Evolutionary conservation across 805 yeast genomes (phyloP).

Genomic region (Candida odintsovae): DNA sequence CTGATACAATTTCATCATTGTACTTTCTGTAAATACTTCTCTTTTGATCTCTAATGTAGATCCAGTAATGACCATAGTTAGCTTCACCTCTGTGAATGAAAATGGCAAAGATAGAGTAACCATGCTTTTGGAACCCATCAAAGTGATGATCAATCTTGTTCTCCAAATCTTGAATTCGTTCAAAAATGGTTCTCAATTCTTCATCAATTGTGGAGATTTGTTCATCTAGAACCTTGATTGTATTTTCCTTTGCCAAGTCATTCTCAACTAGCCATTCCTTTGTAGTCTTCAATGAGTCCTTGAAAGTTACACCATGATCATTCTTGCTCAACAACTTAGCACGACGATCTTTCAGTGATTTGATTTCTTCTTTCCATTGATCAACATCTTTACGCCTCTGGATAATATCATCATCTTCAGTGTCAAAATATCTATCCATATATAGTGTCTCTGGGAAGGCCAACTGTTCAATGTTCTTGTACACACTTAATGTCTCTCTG

Average conservation of each 20-base stretch:
- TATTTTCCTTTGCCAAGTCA: constrained; percentile 35
- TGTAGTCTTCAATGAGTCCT: constrained; percentile 51
- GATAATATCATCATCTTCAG: constrained; percentile 49
- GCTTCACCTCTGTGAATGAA: constrained; percentile 97
- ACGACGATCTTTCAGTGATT: constrained; percentile 37
- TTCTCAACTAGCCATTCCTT: constrained; percentile 45
- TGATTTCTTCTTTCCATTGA: constrained; percentile 54
- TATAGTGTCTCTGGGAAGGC: constrained; percentile 74
- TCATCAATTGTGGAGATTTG: constrained; percentile 42
- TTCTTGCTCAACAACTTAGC: constrained; percentile 38
- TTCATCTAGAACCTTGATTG: constrained; percentile 41
- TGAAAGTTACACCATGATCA: constrained; percentile 42
- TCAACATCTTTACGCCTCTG: constrained; percentile 47
- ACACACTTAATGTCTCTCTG: constrained; percentile 61
- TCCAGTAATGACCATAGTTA: constrained; percentile 95
- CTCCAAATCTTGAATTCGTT: constrained; percentile 39
- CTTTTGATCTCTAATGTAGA: constrained; percentile 76
- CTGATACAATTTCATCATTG: constrained; percentile 92
- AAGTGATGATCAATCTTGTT: constrained; percentile 54
- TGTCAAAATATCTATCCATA: constrained; percentile 83
- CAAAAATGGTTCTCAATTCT: constrained; percentile 38
- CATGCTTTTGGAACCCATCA: constrained; percentile 51
- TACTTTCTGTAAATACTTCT: constrained; percentile 74
- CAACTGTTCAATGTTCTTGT: constrained; percentile 76
- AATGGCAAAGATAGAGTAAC: constrained; percentile 82